These are phyloP conservation scores for Taphrina communis DNA, from an alignment of 1,139 yeast species.

Conservation along the genomic window DNA sequence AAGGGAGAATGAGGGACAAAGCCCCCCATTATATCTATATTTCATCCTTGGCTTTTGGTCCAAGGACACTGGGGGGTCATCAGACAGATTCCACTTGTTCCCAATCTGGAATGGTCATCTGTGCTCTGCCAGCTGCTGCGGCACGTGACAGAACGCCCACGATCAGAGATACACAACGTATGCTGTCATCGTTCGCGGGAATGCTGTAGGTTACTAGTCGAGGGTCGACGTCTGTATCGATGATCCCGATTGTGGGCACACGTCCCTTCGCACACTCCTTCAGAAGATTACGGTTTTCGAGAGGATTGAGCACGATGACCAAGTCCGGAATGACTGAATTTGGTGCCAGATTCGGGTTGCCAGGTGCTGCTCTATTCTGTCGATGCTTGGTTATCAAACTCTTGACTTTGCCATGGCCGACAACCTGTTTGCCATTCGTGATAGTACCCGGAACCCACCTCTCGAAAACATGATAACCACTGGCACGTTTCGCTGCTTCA, in stretches of 20 bases:
- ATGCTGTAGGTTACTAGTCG: constrained; percentile 87
- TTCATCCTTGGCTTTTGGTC: no score
- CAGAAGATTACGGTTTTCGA: constrained; percentile 80
- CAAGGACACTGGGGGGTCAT: neutral
- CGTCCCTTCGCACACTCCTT: constrained; percentile 81
- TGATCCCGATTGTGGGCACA: constrained; percentile 90
- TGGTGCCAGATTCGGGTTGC: constrained; percentile 46
- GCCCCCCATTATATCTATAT: no score
- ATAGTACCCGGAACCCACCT: constrained; percentile 96
- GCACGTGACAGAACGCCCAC: constrained; percentile 84
- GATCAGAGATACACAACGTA: constrained; percentile 77
- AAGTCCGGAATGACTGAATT: constrained; percentile 76
- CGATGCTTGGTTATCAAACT: constrained; percentile 53
- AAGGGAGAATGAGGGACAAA: no score
- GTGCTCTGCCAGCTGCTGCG: constrained; percentile 68
- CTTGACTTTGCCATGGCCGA: constrained; percentile 65
- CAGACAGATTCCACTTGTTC: constrained; percentile 23
- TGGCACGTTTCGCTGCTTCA: constrained; percentile 76
- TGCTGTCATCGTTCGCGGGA: constrained; percentile 95
- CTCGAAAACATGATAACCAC: constrained; percentile 79
- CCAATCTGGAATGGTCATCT: constrained; percentile 31
- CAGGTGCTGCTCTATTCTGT: constrained; percentile 28
- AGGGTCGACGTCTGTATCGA: constrained; percentile 94
- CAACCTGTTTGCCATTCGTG: constrained; percentile 80
- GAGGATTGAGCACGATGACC: constrained; percentile 83